Conservation (phyloP, 352 stramenopile genomes). For the Phytophthora pluvialis region DNA sequence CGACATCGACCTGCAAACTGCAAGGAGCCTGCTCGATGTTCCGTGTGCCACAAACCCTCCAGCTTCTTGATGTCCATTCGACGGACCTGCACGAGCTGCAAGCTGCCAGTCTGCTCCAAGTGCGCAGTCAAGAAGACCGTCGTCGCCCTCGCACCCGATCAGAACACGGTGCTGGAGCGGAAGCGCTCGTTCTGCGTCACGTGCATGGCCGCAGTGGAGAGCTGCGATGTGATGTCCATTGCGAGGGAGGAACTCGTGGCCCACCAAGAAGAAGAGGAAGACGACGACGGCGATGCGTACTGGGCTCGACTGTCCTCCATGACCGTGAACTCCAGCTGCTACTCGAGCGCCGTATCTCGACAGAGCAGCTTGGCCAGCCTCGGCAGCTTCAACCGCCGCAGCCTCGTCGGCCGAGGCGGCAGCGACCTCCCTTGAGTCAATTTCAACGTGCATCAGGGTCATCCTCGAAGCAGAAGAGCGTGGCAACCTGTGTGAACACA, state of each 20-base stretch:
- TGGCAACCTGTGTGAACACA: background rate
- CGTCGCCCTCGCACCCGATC: constrained; percentile 43
- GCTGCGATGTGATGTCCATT: constrained; percentile 35
- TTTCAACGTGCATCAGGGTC: background rate
- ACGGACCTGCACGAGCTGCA: constrained; percentile 39
- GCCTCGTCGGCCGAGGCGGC: constrained; percentile 20
- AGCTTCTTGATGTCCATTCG: constrained; percentile 36
- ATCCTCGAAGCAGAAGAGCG: constrained; percentile 16
- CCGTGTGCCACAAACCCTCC: constrained; percentile 33
- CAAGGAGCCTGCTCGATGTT: constrained; percentile 17
- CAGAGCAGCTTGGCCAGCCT: constrained; percentile 34
- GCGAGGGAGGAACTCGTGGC: constrained; percentile 42
- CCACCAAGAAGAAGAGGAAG: constrained; percentile 24
- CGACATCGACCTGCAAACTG: constrained; percentile 6
- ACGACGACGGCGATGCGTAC: constrained; percentile 26
- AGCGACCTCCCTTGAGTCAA: constrained; percentile 21
- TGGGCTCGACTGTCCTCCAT: constrained; percentile 36
- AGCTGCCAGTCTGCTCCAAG: constrained; percentile 42
- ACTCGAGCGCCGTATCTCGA: constrained; percentile 34
- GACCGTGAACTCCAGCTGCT: constrained; percentile 35
- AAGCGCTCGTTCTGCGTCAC: constrained; percentile 44
- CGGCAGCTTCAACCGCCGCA: constrained; percentile 26
- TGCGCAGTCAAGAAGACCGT: constrained; percentile 45
- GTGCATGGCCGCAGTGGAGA: constrained; percentile 35
- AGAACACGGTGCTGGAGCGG: constrained; percentile 38